Evolutionary conservation across 306 rosid genomes (phyloP), one percentile per base, ranked within the genome.

Genomic region (Cicer chorassanicum): DNA sequence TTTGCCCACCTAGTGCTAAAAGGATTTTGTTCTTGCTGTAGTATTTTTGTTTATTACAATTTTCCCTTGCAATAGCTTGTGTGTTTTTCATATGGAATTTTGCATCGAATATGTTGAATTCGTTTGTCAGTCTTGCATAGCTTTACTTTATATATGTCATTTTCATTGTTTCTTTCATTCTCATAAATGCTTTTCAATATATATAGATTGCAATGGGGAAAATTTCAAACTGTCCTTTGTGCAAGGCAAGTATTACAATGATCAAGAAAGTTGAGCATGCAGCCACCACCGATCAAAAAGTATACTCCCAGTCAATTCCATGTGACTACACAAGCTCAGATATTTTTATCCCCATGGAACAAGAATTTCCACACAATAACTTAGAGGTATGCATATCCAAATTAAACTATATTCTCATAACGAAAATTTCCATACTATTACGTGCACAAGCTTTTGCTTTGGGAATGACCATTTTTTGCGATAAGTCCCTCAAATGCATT

Each of bases 231-330:
- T 94, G 97, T 79, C 98, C 97, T 63, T 78, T 94, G 87, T 94
- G 98, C 97, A 91, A 91, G 86, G 84, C 82, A 62, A 73, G 81
- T 68, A 87, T 91, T 94, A 34, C 8, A 43, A 77, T 16, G 84
- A 87, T 94, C 57, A 84, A 80, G 59, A 91, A 86, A 84, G 83
- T 88, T 78, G 96, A 94, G 78, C 87, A 83, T 74, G 90, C 90
- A 40, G 93, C 78, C 43, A 49, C 84, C 12, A 64, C 59, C 38
- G 93, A 88, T 86, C 96, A 94, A 83, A 94, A 91, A 74, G 72
- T 88, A 81, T 91, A 88, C 74, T 91, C 98, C 42, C 96, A 94
- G 77, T 87, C 97, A 77, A 83, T 94, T 80, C 96, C 98, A 65
- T 82, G 80, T 81, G 89, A 83, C 48, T 8, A 83, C 78, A 74